A percentile compares a stretch with the other conserved stretches of the same genome.
Conservation (phyloP, 257 asterid species). For the Solanum piurae region DNA sequence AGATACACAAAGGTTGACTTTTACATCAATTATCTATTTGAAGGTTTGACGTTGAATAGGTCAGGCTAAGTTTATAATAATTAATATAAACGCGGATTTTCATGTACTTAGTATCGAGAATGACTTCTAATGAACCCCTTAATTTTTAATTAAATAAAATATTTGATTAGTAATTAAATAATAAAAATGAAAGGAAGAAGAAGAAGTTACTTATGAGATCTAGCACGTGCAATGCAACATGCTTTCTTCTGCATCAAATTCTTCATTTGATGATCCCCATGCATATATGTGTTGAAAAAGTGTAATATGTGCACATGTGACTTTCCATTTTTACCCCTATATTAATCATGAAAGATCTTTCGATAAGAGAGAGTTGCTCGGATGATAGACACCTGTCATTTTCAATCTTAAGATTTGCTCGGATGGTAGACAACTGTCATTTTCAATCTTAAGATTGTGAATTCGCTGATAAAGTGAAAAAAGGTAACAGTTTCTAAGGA, state of each 20-base stretch:
- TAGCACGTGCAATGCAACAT: conserved; percentile 5
- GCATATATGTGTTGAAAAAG: conserved; percentile 6
- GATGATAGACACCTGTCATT: not conserved
- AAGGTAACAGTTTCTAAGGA: not conserved
- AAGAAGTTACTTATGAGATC: not conserved
- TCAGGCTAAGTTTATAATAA: not conserved
- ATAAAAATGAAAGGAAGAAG: not conserved
- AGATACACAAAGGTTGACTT: not conserved
- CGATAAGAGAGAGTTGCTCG: no score
- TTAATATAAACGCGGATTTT: not conserved
- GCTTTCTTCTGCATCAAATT: conserved; percentile 18
- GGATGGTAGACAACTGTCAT: fast-evolving
- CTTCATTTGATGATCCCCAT: conserved; percentile 47
- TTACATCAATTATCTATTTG: not conserved
- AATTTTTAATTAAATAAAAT: not conserved
- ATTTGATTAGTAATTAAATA: not conserved
- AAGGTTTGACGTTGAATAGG: not conserved
- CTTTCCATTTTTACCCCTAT: not conserved
- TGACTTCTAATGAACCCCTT: not conserved
- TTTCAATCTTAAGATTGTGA: not conserved
- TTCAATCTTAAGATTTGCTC: not conserved
- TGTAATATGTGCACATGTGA: not conserved
- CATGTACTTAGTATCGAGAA: not conserved
- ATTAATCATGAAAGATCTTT: not conserved
- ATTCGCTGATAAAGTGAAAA: not conserved